A percentile compares a stretch with the other conserved stretches of the same genome.
phyloP scores from a whole-genome alignment of 371 early-diverging fungal genomes.

The Lichtheimia ornata region DNA sequence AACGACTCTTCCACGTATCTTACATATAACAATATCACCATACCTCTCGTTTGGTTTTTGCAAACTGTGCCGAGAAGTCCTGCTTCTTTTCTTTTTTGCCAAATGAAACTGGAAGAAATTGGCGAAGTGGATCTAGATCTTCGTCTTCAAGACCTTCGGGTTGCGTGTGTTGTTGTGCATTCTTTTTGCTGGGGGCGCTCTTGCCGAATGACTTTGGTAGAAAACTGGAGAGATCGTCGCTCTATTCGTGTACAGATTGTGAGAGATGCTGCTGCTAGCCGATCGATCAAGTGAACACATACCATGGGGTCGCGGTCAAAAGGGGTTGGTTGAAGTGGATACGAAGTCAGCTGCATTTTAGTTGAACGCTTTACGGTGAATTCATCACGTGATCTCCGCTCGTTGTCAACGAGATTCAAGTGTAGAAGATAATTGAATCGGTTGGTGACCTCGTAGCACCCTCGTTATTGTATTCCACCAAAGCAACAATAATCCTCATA shows the following conservation, averaged over 20 bases:
- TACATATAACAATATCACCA: neutral
- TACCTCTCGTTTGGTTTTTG: conserved; percentile 50
- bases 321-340: too few relatives aligned
- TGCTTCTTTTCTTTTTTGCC: conserved; percentile 52
- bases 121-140: conserved; percentile 51
- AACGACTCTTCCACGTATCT: neutral
- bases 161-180: conserved; percentile 2
- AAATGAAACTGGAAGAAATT: conserved; percentile 63
- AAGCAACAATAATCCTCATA: too few relatives aligned
- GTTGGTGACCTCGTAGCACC: too few relatives aligned
- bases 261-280: too few relatives aligned
- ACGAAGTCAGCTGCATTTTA: too few relatives aligned
- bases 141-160: conserved; percentile 9
- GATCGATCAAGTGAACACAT: too few relatives aligned
- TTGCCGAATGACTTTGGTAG: conserved; percentile 56
- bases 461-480: too few relatives aligned
- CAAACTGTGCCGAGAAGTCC: conserved; percentile 30
- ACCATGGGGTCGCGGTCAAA: too few relatives aligned
- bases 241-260: conserved; percentile 18
- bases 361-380: too few relatives aligned
- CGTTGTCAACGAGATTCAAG: too few relatives aligned
- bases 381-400: too few relatives aligned
- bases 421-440: too few relatives aligned
- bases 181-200: conserved; percentile 17
- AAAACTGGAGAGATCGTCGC: conserved; percentile 55